Evolutionary conservation across 2,329 filamentous ascomycete species (phyloP).

Genomic region (Dichotomopilus funicola): DNA sequence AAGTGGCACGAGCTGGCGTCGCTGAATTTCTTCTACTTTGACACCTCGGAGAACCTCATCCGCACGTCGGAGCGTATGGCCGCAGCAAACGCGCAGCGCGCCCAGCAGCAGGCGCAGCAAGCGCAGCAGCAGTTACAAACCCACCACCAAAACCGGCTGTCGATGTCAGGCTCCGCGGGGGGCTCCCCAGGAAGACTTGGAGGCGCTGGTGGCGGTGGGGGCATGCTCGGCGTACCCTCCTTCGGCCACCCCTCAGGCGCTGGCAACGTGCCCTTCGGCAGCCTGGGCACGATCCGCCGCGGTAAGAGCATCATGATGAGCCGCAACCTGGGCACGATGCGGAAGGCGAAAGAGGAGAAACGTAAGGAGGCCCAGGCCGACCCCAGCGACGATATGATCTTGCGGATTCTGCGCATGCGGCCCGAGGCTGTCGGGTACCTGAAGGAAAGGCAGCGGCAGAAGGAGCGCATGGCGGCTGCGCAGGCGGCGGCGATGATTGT

Average conservation of each 20-base stretch:
- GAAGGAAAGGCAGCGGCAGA: slow-evolving; percentile 84
- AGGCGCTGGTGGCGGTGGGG: no score
- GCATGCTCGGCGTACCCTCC: slow-evolving; percentile 36
- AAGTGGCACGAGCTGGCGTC: slow-evolving; percentile 98
- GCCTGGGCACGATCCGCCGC: slow-evolving; percentile 59
- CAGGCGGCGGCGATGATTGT: slow-evolving; percentile 93
- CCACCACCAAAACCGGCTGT: slow-evolving; percentile 54
- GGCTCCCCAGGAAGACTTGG: no score
- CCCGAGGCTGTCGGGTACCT: slow-evolving; percentile 84
- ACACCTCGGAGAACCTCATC: slow-evolving; percentile 82
- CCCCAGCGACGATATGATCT: slow-evolving; percentile 95
- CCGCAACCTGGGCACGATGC: slow-evolving; percentile 93
- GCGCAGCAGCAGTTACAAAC: slow-evolving; percentile 35
- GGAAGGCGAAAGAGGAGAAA: slow-evolving; percentile 91
- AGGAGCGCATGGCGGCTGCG: slow-evolving; percentile 83
- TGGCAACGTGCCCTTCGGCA: slow-evolving; percentile 50
- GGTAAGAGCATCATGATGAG: slow-evolving; percentile 86
- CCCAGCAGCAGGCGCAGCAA: slow-evolving; percentile 64
- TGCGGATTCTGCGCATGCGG: slow-evolving; percentile 89
- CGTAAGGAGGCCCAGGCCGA: slow-evolving; percentile 92
- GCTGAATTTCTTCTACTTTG: slow-evolving; percentile 98
- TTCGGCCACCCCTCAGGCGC: slow-evolving; percentile 40
- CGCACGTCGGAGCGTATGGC: slow-evolving; percentile 97
- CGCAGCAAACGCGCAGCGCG: slow-evolving; percentile 69
- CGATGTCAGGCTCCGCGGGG: slow-evolving; percentile 50